A percentile compares a stretch with the other conserved stretches of the same genome.
Evolutionary conservation across 495 filamentous ascomycete genomes (phyloP).

Genomic region (Penicillium turbatum): DNA sequence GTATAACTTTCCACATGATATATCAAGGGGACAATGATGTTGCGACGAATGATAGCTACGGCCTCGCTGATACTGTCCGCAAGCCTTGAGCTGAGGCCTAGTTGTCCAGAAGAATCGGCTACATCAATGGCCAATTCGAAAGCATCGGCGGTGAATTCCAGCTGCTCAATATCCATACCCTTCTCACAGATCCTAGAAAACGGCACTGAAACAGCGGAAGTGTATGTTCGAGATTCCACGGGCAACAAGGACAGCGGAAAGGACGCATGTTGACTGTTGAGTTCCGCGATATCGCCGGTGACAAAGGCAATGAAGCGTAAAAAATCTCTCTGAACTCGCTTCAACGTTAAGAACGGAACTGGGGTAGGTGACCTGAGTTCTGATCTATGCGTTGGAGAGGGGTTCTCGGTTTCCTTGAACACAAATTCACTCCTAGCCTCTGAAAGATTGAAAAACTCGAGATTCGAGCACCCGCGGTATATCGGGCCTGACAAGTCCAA

Average conservation of each 20-base stretch:
- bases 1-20: slow-evolving; percentile 42
- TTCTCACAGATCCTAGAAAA: slow-evolving; percentile 57
- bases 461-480: slow-evolving; percentile 62
- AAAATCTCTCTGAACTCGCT: slow-evolving; percentile 66
- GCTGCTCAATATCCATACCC: slow-evolving; percentile 55
- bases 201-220: slow-evolving; percentile 57
- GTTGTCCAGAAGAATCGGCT: slow-evolving; percentile 22
- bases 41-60: slow-evolving; percentile 57
- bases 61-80: slow-evolving; percentile 49
- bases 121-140: slow-evolving; percentile 64
- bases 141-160: slow-evolving; percentile 63
- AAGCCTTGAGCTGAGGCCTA: slow-evolving; percentile 34
- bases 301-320: slow-evolving; percentile 63
- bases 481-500: slow-evolving; percentile 50
- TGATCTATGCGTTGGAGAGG: slow-evolving; percentile 26
- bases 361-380: slow-evolving; percentile 38
- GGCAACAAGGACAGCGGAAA: slow-evolving; percentile 66
- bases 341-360: slow-evolving; percentile 60
- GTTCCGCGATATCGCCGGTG: slow-evolving; percentile 47
- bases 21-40: slow-evolving; percentile 54
- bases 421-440: slow-evolving; percentile 25
- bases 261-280: slow-evolving; percentile 57
- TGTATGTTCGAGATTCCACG: slow-evolving; percentile 57
- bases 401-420: slow-evolving; percentile 30
- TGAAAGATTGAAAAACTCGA: slow-evolving; percentile 73